Conservation (phyloP, 176 grass and related monocot genomes). For the Saccharum officinarum region DNA sequence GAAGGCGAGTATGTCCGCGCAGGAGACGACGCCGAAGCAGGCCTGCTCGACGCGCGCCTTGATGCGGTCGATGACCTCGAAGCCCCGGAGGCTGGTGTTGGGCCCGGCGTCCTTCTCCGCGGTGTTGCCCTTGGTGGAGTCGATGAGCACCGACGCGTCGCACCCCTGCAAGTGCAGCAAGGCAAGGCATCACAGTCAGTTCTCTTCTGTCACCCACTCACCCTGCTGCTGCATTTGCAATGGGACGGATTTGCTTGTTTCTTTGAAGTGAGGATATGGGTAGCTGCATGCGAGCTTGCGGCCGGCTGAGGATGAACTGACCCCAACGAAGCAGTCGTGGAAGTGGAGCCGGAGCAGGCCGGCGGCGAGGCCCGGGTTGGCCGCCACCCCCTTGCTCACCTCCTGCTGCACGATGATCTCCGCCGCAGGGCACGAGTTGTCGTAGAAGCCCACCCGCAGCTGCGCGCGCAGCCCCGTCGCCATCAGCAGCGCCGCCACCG, state of each 20-base stretch:
- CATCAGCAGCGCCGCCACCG: constrained; percentile 33
- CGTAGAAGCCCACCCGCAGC: constrained; percentile 74
- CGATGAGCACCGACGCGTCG: constrained; percentile 83
- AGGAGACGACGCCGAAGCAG: constrained; percentile 74
- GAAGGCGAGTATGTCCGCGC: constrained; percentile 92
- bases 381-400: constrained; percentile 57
- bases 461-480: constrained; percentile 46
- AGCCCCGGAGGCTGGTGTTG: constrained; percentile 78
- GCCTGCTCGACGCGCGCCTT: constrained; percentile 69
- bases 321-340: constrained; percentile 87
- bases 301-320: constrained; percentile 9
- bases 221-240: too few species aligned
- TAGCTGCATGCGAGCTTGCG: too few species aligned
- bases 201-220: too few species aligned
- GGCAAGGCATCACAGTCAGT: background rate
- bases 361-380: constrained; percentile 63
- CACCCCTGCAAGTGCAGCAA: constrained; percentile 50
- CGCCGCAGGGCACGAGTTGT: constrained; percentile 59
- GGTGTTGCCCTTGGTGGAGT: constrained; percentile 60
- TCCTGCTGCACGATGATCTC: constrained; percentile 82
- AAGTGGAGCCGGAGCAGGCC: constrained; percentile 75
- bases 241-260: too few species aligned
- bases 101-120: constrained; percentile 87
- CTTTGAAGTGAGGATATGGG: background rate
- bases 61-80: constrained; percentile 69